phyloP scores from a whole-genome alignment of 352 stramenopile species.

The Phytopythium aichiense region DNA sequence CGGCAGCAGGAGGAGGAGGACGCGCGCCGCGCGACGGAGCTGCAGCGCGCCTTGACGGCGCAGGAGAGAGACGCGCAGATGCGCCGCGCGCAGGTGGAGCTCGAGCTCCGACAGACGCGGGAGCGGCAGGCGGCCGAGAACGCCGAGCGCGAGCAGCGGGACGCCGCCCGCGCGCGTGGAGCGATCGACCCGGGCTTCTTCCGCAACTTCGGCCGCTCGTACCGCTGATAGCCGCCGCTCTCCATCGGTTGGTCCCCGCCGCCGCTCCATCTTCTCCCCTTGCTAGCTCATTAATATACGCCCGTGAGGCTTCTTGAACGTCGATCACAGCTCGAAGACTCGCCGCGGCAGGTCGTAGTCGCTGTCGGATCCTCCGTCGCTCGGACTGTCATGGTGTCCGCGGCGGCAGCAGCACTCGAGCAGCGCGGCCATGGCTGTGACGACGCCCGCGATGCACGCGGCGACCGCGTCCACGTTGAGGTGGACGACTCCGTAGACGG shows the following conservation, averaged over 20 bases:
- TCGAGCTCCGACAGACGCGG: slow-evolving; percentile 45
- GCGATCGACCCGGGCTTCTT: slow-evolving; percentile 78
- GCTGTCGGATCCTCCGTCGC: neutral
- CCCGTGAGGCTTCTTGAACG: neutral
- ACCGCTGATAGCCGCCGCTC: slow-evolving; percentile 31
- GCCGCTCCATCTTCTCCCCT: neutral
- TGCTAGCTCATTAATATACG: neutral
- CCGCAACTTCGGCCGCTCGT: slow-evolving; percentile 68
- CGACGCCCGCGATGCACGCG: neutral
- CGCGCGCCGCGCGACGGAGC: slow-evolving; percentile 23
- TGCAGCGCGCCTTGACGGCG: slow-evolving; percentile 39
- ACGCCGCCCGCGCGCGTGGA: slow-evolving; percentile 41
- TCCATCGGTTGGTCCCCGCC: neutral
- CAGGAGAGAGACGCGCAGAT: slow-evolving; percentile 52
- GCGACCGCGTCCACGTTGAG: slow-evolving; percentile 2
- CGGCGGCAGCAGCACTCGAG: neutral
- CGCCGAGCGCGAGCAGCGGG: slow-evolving; percentile 48
- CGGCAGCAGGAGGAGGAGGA: slow-evolving; percentile 35
- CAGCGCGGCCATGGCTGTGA: slow-evolving; percentile 1
- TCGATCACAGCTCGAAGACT: neutral
- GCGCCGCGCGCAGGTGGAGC: slow-evolving; percentile 40
- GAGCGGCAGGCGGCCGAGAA: slow-evolving; percentile 48
- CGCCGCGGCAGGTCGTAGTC: neutral
- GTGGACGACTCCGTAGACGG: slow-evolving; percentile 4
- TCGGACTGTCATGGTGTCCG: neutral